Percentiles rank a stretch among this genome's conserved stretches.
These are phyloP conservation scores for Cubamyces lactineus DNA, from an alignment of 768 basidiomycete species.

Conservation along the genomic window DNA sequence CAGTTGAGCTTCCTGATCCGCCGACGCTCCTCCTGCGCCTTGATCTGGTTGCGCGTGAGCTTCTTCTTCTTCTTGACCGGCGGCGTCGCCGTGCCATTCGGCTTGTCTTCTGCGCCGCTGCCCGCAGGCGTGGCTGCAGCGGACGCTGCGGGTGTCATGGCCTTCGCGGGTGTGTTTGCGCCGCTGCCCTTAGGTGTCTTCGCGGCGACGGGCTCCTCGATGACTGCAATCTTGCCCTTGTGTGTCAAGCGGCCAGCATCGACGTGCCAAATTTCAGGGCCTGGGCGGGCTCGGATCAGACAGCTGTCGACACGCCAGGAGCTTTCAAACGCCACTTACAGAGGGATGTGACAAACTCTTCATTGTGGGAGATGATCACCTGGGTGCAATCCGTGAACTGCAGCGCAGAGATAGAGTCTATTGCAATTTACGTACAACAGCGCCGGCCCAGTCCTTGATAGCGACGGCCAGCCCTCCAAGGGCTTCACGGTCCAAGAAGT, in stretches of 20 bases:
- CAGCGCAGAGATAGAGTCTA: constrained; percentile 21
- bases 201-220: constrained; percentile 79
- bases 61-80: constrained; percentile 86
- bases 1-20: constrained; percentile 79
- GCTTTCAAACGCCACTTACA: constrained; percentile 51
- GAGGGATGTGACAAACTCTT: constrained; percentile 81
- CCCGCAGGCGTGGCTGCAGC: constrained; percentile 73
- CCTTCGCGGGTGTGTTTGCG: constrained; percentile 64
- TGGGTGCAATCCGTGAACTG: constrained; percentile 36
- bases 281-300: constrained; percentile 41
- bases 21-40: constrained; percentile 86
- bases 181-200: constrained; percentile 75
- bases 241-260: constrained; percentile 83
- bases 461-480: constrained; percentile 93
- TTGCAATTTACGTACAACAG: constrained; percentile 58
- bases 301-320: constrained; percentile 16
- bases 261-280: constrained; percentile 94
- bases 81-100: constrained; percentile 39
- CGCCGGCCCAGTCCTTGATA: constrained; percentile 93
- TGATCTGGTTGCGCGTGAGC: constrained; percentile 84
- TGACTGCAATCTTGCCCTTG: constrained; percentile 83
- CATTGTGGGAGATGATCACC: constrained; percentile 97
- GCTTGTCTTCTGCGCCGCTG: constrained; percentile 73
- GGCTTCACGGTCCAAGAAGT: constrained; percentile 97
- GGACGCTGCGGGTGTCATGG: constrained; percentile 69